phyloP scores from a whole-genome alignment of 768 basidiomycete species.

The Erythrobasidium yunnanense region DNA sequence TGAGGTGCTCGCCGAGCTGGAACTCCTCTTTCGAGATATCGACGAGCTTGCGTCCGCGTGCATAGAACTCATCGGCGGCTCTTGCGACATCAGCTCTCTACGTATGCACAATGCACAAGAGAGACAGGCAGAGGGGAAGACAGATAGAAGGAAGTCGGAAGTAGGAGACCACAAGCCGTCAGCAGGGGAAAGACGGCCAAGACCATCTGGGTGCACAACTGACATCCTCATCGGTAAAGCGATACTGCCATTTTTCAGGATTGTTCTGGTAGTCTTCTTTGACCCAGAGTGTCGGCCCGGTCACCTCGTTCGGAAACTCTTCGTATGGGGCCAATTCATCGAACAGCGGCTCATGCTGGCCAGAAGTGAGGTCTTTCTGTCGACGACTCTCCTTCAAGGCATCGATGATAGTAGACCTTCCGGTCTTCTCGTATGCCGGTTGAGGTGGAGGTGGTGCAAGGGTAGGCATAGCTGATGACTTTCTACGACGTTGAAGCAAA shows the following conservation, averaged over 20 bases:
- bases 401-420: no score
- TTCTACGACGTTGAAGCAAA: no score
- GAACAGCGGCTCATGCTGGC: constrained; percentile 37
- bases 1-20: constrained; percentile 35
- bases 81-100: not conserved
- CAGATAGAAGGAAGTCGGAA: not conserved
- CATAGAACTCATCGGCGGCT: constrained; percentile 6
- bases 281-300: constrained; percentile 39
- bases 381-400: not conserved
- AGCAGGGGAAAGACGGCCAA: constrained; percentile 32
- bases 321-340: constrained; percentile 36
- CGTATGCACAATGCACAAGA: no score
- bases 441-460: no score
- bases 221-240: constrained; percentile 36
- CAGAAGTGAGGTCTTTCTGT: constrained; percentile 34
- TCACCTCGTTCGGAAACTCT: constrained; percentile 36
- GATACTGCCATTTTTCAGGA: constrained; percentile 37
- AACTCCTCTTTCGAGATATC: constrained; percentile 31
- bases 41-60: constrained; percentile 30
- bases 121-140: no score
- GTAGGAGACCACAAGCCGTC: not conserved
- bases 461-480: no score
- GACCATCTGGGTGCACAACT: constrained; percentile 31
- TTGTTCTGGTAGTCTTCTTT: constrained; percentile 35
- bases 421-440: no score